Conservation (phyloP, 495 filamentous ascomycete species). For the Xylaria longipes region DNA sequence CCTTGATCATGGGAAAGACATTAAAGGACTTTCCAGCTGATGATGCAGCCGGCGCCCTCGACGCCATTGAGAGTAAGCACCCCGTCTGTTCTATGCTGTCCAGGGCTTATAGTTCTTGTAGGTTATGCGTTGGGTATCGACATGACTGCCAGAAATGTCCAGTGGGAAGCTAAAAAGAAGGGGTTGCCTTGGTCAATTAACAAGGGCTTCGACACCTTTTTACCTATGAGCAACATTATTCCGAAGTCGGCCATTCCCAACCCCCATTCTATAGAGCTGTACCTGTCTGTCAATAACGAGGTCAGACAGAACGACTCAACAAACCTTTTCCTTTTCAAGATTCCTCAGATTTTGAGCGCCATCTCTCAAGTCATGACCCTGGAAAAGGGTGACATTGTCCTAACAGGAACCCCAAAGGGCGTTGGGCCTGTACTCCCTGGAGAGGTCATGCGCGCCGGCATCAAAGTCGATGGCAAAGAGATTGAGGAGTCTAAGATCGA, state of each 20-base stretch:
- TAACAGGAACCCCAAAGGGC: slow-evolving; percentile 97
- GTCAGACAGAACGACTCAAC: slow-evolving; percentile 83
- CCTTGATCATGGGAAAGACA: slow-evolving; percentile 80
- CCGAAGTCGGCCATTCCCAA: slow-evolving; percentile 77
- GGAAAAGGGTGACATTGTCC: slow-evolving; percentile 86
- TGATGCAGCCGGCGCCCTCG: slow-evolving; percentile 66
- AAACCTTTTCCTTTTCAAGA: slow-evolving; percentile 86
- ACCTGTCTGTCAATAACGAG: slow-evolving; percentile 78
- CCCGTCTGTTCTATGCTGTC: not conserved
- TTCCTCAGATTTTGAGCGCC: slow-evolving; percentile 86
- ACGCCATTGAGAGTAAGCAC: slow-evolving; percentile 62
- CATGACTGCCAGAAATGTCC: slow-evolving; percentile 92
- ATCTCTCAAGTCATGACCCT: slow-evolving; percentile 94
- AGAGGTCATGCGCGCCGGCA: slow-evolving; percentile 86
- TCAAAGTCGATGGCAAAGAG: slow-evolving; percentile 82
- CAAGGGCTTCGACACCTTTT: slow-evolving; percentile 98
- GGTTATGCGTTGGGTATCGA: slow-evolving; percentile 88
- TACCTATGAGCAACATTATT: slow-evolving; percentile 81
- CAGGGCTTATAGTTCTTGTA: slow-evolving; percentile 39
- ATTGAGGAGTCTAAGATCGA: slow-evolving; percentile 86
- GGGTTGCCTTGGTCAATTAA: slow-evolving; percentile 94
- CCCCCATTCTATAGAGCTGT: slow-evolving; percentile 86
- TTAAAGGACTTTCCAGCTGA: slow-evolving; percentile 74
- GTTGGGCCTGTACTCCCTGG: slow-evolving; percentile 85
- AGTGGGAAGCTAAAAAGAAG: slow-evolving; percentile 95